Percentiles rank a stretch among this genome's conserved stretches.
Evolutionary conservation across 1,284 basidiomycete genomes (phyloP).

Genomic region (Ustilago sp.): DNA sequence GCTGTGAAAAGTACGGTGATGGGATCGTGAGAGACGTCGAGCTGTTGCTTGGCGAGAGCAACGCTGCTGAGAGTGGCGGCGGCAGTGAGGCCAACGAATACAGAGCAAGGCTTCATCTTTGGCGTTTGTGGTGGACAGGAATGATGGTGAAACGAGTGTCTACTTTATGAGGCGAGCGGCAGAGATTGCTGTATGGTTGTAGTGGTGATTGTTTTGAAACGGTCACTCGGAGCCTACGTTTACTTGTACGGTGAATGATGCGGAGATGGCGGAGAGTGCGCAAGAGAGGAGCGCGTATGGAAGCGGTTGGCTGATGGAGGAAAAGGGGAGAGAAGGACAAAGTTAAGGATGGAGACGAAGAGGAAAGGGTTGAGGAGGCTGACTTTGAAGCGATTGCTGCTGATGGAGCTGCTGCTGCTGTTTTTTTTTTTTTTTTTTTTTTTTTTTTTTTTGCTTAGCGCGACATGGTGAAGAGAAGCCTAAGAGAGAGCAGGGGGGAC

Average conservation of each 20-base stretch:
- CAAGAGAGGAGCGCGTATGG: not conserved
- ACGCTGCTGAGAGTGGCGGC: constrained; percentile 25
- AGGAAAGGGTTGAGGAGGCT: constrained; percentile 7
- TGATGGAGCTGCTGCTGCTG: constrained; percentile 11
- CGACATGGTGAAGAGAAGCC: constrained; percentile 6
- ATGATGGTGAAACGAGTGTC: not conserved
- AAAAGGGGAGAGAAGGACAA: not conserved
- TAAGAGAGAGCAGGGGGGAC: not conserved
- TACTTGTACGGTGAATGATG: not conserved
- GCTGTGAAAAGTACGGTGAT: constrained; percentile 32
- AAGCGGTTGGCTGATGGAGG: constrained; percentile 1
- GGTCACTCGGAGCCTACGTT: not conserved
- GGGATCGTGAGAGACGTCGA: constrained; percentile 48
- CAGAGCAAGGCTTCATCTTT: constrained; percentile 39
- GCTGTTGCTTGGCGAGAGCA: constrained; percentile 26
- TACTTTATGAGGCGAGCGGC: constrained; percentile 3
- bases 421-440: not conserved
- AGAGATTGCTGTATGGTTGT: not conserved
- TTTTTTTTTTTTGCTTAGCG: not conserved
- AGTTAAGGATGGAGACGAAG: not conserved
- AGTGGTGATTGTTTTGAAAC: not conserved
- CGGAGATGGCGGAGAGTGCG: not conserved
- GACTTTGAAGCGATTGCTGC: not conserved
- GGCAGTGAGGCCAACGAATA: constrained; percentile 38
- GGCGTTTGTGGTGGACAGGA: not conserved